Base-by-base conservation (phyloP, 2,329 filamentous ascomycete genomes). In the Ceratocystis papillata region DNA sequence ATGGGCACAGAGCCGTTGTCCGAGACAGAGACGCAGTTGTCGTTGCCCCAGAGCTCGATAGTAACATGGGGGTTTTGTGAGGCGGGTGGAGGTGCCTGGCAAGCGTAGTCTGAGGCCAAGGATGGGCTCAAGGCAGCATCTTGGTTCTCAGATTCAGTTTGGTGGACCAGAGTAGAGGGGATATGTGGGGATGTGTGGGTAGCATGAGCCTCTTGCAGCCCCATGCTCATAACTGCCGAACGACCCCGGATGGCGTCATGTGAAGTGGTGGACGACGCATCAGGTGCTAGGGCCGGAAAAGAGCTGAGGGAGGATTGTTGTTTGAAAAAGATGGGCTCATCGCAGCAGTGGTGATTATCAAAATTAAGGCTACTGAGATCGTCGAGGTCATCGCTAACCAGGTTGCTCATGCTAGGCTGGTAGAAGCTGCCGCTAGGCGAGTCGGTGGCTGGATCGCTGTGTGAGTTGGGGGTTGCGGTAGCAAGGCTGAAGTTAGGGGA, bases 161-260 rank as follows among this genome's bases (percentile, higher is more conserved):
- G 61, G 17, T 45, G 61, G 15, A 28, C 20, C 25, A 20, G n/a
- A 22, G 37, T 20, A 6, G 20, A 53, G 61, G 20, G 44, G 12
- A 10, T 50, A n/a, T 15, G 28, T 20, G 15, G 46, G 25, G 28
- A 33, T 10, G 4, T 45, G 28, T 4, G 7, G 53, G 2, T 7
- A 33, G 53, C 53, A 33, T 30, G 53, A 25, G 53, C 53, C 53
- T 25, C 12, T 8, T 7, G 28, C 53, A 59, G 53, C 12, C 8
- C 53, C 28, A 4, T 37, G 53, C 53, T 59, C 53, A 59, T n/a
- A 59, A 59, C 28, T 59, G 53, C 3, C 53, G 53, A 59, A 30
- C 28, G 25, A 17, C 53, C 53, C 17, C 28, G 53, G 28, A 8
- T 8, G 17, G 53, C n/a, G 28, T 37, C 28, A 59, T 37, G 12